Conservation (phyloP, 2,329 filamentous ascomycete genomes). For the Beauveria bassiana region DNA sequence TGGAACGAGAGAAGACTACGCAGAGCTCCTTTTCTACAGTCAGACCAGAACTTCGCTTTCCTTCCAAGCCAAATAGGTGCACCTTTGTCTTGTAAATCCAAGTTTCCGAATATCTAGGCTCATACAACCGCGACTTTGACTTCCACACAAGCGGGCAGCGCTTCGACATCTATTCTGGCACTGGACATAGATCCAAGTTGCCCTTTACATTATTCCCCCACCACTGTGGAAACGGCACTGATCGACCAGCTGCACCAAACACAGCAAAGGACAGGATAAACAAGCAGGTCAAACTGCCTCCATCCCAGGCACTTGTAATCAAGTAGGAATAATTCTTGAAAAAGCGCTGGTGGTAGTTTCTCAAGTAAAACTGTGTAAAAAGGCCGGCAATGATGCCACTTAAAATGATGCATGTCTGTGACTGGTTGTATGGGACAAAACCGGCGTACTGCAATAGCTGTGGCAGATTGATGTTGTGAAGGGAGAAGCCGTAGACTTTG, state of each 20-base stretch:
- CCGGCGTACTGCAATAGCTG: slow-evolving; percentile 48
- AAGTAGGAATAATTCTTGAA: slow-evolving; percentile 49
- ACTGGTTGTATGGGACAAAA: slow-evolving; percentile 46
- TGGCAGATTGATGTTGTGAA: slow-evolving; percentile 41
- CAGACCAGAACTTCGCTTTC: too few species aligned
- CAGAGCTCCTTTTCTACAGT: too few species aligned
- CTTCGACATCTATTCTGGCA: slow-evolving; percentile 19
- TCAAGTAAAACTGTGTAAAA: slow-evolving; percentile 43
- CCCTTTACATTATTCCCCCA: slow-evolving; percentile 46
- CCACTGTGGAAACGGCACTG: slow-evolving; percentile 41
- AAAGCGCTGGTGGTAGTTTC: slow-evolving; percentile 42
- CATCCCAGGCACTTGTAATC: slow-evolving; percentile 45
- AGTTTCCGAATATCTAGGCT: too few species aligned
- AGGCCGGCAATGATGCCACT: slow-evolving; percentile 38
- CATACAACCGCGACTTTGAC: too few species aligned
- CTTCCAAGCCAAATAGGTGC: too few species aligned
- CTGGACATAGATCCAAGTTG: slow-evolving; percentile 41
- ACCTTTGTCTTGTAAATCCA: too few species aligned
- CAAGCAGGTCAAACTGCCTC: slow-evolving; percentile 37
- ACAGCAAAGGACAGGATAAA: slow-evolving; percentile 50
- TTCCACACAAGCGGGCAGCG: too few species aligned
- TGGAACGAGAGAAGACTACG: too few species aligned
- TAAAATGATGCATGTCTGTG: slow-evolving; percentile 47
- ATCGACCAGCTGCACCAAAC: slow-evolving; percentile 40
- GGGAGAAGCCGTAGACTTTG: slow-evolving; percentile 33